phyloP scores from a whole-genome alignment of 352 stramenopile species.

The Bremia lactucae region DNA sequence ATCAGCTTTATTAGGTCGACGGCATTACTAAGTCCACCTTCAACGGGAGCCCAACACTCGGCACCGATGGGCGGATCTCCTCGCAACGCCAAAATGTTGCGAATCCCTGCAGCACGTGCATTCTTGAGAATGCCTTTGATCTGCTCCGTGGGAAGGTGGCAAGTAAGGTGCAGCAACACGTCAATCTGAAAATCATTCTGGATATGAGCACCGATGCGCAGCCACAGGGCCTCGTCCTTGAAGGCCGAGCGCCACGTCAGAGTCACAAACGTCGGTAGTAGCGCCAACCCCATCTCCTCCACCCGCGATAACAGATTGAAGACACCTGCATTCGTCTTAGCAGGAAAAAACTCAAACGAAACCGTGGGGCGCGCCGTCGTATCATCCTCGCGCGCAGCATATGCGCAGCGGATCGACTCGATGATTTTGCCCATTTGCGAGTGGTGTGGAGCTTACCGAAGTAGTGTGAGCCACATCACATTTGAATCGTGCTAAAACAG shows the following conservation, averaged over 20 bases:
- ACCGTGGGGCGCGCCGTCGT: constrained; percentile 39
- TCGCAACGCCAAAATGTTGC: constrained; percentile 97
- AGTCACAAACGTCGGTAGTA: constrained; percentile 82
- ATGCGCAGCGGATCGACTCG: constrained; percentile 53
- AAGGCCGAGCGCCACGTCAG: constrained; percentile 86
- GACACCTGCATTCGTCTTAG: constrained; percentile 77
- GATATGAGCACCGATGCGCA: constrained; percentile 82
- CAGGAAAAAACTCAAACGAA: constrained; percentile 83
- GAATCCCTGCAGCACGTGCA: constrained; percentile 81
- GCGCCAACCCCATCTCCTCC: constrained; percentile 76
- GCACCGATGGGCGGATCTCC: constrained; percentile 92
- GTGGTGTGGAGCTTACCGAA: constrained; percentile 1
- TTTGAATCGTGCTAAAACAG: not conserved
- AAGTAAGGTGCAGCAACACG: constrained; percentile 74
- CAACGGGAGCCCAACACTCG: constrained; percentile 69
- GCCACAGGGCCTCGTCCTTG: constrained; percentile 83
- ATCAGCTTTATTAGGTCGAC: constrained; percentile 96
- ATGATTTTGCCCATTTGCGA: constrained; percentile 71
- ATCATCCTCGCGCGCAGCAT: constrained; percentile 27
- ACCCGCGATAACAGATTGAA: constrained; percentile 80
- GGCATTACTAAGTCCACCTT: constrained; percentile 89
- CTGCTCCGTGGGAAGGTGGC: constrained; percentile 55
- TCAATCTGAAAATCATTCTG: constrained; percentile 82
- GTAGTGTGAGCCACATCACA: constrained; percentile 2
- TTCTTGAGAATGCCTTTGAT: constrained; percentile 57